These are phyloP conservation scores for Fusarium avenaceum DNA, from an alignment of 2,329 filamentous ascomycete genomes.

Conservation along the genomic window DNA sequence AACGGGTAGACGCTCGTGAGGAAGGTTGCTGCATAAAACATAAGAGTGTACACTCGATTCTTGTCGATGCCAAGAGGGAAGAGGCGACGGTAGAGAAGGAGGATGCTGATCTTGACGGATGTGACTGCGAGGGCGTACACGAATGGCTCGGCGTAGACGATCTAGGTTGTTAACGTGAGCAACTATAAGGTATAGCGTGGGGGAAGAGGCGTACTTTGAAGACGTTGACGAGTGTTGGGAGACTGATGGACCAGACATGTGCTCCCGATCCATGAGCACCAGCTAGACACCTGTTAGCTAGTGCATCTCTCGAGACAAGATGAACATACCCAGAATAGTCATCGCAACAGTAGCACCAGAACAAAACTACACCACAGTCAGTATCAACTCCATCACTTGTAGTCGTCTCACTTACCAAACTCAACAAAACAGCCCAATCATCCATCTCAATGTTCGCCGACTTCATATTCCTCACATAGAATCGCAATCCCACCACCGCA, in stretches of 20 bases:
- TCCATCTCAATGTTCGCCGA: constrained; percentile 16
- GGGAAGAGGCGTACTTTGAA: not conserved
- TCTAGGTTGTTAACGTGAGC: not conserved
- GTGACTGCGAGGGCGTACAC: constrained; percentile 26
- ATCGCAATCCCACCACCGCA: not conserved
- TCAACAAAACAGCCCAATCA: constrained; percentile 20
- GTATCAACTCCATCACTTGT: rapidly evolving
- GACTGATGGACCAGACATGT: constrained; percentile 21
- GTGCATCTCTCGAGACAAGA: rapidly evolving
- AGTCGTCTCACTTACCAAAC: not conserved
- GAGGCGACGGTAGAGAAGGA: constrained; percentile 22
- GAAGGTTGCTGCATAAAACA: constrained; percentile 14
- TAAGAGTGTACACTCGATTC: constrained; percentile 15
- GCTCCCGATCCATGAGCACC: constrained; percentile 9
- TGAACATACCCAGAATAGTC: not conserved
- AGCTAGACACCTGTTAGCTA: not conserved
- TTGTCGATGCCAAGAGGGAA: constrained; percentile 25
- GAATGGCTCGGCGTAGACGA: constrained; percentile 22
- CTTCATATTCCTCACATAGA: constrained; percentile 31
- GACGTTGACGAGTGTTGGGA: constrained; percentile 9
- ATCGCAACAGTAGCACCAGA: constrained; percentile 7
- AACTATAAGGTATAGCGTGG: rapidly evolving
- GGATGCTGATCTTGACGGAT: constrained; percentile 26
- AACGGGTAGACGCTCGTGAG: constrained; percentile 9
- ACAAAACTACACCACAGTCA: constrained; percentile 1